These are phyloP conservation scores for Cordyceps militaris DNA, from an alignment of 2,329 filamentous ascomycete genomes.

Conservation along the genomic window DNA sequence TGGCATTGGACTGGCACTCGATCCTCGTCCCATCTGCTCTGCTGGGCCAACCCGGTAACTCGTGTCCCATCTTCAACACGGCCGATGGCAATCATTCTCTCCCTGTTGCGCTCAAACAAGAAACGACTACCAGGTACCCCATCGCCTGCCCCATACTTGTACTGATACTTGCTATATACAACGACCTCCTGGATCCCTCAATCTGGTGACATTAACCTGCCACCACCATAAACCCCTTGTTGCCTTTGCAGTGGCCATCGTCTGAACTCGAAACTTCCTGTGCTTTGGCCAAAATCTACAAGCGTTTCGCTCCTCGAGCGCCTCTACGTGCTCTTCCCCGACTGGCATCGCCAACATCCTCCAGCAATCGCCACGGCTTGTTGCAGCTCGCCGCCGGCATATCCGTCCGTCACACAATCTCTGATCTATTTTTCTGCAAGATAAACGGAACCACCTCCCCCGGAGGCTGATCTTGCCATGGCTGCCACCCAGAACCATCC, in stretches of 20 bases:
- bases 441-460: neutral
- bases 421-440: neutral
- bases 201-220: conserved; percentile 6
- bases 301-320: neutral
- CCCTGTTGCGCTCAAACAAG: neutral
- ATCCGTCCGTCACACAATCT: neutral
- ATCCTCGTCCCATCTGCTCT: conserved; percentile 1
- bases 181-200: conserved; percentile 6
- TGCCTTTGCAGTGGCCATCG: neutral
- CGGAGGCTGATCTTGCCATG: conserved; percentile 21
- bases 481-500: conserved; percentile 34
- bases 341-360: neutral
- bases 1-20: neutral
- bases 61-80: neutral
- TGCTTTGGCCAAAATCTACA: neutral
- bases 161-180: neutral
- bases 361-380: neutral
- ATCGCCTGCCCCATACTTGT: neutral
- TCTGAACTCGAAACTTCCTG: neutral
- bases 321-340: neutral
- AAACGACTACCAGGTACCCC: neutral
- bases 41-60: neutral
- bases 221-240: neutral
- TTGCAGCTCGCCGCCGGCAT: neutral
- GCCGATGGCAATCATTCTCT: neutral